A percentile compares a stretch with the other conserved stretches of the same genome.
phyloP scores from a whole-genome alignment of 2,329 filamentous ascomycete species.

The Basipetospora chlamydospora region DNA sequence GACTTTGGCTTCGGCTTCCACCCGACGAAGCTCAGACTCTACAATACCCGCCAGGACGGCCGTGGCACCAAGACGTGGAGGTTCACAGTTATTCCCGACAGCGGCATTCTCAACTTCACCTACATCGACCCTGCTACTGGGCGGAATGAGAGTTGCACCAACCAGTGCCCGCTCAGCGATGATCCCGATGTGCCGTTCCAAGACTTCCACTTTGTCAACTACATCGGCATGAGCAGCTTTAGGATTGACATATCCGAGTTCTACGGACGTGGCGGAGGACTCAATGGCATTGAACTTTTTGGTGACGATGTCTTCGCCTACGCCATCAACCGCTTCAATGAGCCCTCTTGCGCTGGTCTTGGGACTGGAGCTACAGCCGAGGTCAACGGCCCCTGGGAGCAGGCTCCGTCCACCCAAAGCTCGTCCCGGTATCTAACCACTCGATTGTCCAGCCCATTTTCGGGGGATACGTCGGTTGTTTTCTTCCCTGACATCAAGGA shows the following conservation, averaged over 20 bases:
- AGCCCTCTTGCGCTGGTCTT: slow-evolving; percentile 58
- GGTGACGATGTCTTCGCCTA: slow-evolving; percentile 75
- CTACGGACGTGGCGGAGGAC: slow-evolving; percentile 73
- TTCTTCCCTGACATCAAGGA: slow-evolving; percentile 76
- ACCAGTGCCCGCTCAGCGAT: slow-evolving; percentile 68
- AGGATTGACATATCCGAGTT: slow-evolving; percentile 73
- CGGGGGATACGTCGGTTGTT: slow-evolving; percentile 50
- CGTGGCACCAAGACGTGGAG: slow-evolving; percentile 81
- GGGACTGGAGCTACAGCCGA: slow-evolving; percentile 49
- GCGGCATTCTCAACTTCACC: slow-evolving; percentile 92
- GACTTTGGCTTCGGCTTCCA: slow-evolving; percentile 70
- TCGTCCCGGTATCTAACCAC: slow-evolving; percentile 65
- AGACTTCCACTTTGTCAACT: slow-evolving; percentile 84
- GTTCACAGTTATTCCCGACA: slow-evolving; percentile 70
- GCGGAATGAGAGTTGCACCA: slow-evolving; percentile 58
- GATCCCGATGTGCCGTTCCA: slow-evolving; percentile 54
- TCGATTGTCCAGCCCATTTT: slow-evolving; percentile 39
- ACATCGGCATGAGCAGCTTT: slow-evolving; percentile 76
- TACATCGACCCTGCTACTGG: slow-evolving; percentile 66
- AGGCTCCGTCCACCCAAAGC: slow-evolving; percentile 53
- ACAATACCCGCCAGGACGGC: slow-evolving; percentile 73
- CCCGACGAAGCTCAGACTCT: slow-evolving; percentile 74
- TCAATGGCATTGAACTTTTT: slow-evolving; percentile 77
- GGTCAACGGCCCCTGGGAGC: slow-evolving; percentile 58
- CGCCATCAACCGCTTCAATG: slow-evolving; percentile 77